Base-by-base conservation (phyloP, 2,329 filamentous ascomycete species). In the Phialophora macrospora region DNA sequence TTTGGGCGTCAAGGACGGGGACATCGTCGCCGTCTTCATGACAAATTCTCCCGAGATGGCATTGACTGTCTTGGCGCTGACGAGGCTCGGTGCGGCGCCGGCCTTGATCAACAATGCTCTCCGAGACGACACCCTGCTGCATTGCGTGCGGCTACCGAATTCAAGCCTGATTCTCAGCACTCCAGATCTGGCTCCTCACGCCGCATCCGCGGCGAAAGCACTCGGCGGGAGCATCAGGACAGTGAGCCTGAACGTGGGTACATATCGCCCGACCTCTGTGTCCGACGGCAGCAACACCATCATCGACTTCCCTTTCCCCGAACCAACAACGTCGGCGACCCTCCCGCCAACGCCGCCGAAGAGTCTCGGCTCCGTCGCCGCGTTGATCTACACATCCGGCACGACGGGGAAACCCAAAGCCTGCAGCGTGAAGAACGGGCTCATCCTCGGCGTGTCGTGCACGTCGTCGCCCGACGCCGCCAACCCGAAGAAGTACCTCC, bases 11-110 rank as follows among this genome's bases (percentile, higher is more conserved):
- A 71, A 72, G 30, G 60, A 74, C 0, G 77, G 78, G 1, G 80
- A 82, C 64, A 77, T 77, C 52, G 77, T 83, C 17, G 80, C 76
- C 4, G 76, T 83, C 1, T 83, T 81, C 72, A 81, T 77, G 55
- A 80, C 76, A 12, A 84, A 84, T 66, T 82, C 80, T 0, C 81
- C 80, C 0, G 81, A 83, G 67, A 82, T 83, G 79, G 75, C 82
- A 1, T 74, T 82, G 20, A 73, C 74, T 1, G 73, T 79, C 14
- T 76, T 80, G 54, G 81, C 81, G 0, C 72, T 83, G n/a, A 77
- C 80, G 0, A 82, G 81, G 64, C 64, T 83, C 41, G 80, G 81
- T 20, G 80, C 78, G 14, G 77, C 81, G 5, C 75, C 77, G 44
- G 80, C 79, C 3, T 73, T 83, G 65, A 78, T 83, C 28, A 83